Evolutionary conservation across 768 basidiomycete genomes (phyloP).

Genomic region (Russula brevipes): DNA sequence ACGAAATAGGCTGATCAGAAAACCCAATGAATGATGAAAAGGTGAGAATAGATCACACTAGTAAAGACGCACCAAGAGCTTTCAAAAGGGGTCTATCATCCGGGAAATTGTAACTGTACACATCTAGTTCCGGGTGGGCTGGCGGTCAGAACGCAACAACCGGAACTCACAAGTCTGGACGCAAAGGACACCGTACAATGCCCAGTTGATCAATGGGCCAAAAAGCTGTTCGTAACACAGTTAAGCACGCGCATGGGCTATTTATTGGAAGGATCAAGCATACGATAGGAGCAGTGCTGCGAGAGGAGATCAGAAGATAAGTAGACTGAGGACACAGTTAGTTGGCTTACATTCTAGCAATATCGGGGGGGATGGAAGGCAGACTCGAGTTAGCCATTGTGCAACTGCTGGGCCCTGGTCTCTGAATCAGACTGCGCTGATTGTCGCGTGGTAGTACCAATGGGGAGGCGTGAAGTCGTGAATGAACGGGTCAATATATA

Average conservation of each 20-base stretch:
- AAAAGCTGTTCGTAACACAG: not conserved
- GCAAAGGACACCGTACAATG: conserved; percentile 5
- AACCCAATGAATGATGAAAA: no score
- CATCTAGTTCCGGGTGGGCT: not conserved
- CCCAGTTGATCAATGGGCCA: conserved; percentile 12
- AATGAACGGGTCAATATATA: no score
- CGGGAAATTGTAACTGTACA: conserved; percentile 17
- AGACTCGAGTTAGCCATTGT: no score
- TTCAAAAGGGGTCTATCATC: conserved; percentile 6
- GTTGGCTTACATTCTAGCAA: not conserved
- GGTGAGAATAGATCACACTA: not conserved
- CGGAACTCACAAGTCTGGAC: conserved; percentile 3
- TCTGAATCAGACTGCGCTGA: no score
- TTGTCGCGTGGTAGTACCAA: no score
- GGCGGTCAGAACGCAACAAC: no score
- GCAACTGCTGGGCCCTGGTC: no score
- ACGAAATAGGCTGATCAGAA: not conserved
- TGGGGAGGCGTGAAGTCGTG: no score
- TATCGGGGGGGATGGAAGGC: not conserved
- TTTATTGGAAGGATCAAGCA: not conserved
- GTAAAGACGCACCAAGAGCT: not conserved
- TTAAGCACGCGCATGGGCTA: not conserved
- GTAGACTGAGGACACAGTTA: not conserved
- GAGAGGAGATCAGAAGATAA: not conserved
- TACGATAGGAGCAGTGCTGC: conserved; percentile 14